Evolutionary conservation across 495 filamentous ascomycete species (phyloP), one percentile per base, ranked within the genome.

Genomic region (Aspergillus affinis): DNA sequence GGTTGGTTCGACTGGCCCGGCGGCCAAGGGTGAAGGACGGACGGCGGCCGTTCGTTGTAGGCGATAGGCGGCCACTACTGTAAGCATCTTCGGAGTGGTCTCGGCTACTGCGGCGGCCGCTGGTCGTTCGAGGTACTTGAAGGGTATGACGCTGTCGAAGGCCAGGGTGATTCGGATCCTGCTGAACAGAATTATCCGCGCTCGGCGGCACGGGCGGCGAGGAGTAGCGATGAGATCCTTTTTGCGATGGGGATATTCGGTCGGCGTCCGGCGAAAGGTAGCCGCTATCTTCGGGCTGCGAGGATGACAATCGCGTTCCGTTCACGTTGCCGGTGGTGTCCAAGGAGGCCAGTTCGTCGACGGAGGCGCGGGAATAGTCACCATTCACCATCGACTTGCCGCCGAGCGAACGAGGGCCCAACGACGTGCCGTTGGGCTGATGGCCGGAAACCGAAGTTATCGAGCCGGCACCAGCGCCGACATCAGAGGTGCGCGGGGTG

Each of bases 121-220:
- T 81, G n/a, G 78, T 74, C 0, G 75, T 69, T 64, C 75, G 86
- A 81, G 61, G 94, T 2, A 98, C 91, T 71, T 98, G 92, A 27
- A 98, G 74, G 0, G 93, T 97, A 74, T 97, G 90, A 58, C 94
- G 87, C 52, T 98, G 91, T 68, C 88, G 87, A 55, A 91, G 49
- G 75, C 61, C 81, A 68, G 61, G 12, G 36, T 41, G 9, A 10
- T 15, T 41, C 36, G 36, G 76, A 30, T 78, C 47, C 76, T 72
- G 55, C 75, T 67, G 49, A 57, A 69, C 71, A 20, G 72, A 73
- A 17, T 75, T 72, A 15, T 78, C 75, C 23, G 76, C 66, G 29
- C 75, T 70, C 8, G 81, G 66, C 48, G 86, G 77, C n/a, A 82
- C 76, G 0, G 91, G 84, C 17, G 90, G 90, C 6, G 90, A 92